These are phyloP conservation scores for Chrysanthemum makinoi DNA, from an alignment of 129 eudicot genomes.

Conservation along the genomic window DNA sequence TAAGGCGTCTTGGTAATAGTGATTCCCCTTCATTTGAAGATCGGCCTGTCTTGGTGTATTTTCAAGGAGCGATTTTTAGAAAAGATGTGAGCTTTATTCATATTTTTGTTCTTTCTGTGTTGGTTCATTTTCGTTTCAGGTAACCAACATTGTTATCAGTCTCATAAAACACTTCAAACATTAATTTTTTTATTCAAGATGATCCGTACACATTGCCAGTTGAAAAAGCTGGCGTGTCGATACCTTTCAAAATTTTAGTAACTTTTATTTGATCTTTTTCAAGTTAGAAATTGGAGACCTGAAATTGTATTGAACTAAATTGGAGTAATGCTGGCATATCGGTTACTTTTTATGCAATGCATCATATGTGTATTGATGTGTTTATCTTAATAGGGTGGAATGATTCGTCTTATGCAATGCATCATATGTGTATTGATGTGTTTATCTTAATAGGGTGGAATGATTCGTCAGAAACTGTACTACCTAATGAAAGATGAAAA, in stretches of 20 bases:
- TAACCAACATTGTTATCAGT: background rate
- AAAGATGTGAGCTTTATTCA: conserved; percentile 70
- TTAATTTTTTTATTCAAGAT: background rate
- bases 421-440: background rate
- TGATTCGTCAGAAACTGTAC: conserved; percentile 62
- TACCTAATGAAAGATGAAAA: conserved; percentile 71
- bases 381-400: conserved; percentile 53
- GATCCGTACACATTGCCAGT: background rate
- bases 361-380: background rate
- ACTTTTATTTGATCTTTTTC: background rate
- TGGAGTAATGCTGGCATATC: too few relatives aligned
- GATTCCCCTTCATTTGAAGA: conserved; percentile 54
- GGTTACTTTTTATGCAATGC: background rate
- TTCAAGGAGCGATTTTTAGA: conserved; percentile 83
- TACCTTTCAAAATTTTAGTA: background rate
- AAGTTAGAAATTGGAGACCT: background rate
- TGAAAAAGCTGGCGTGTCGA: background rate
- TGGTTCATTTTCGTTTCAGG: background rate
- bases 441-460: conserved; percentile 53
- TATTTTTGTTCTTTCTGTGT: background rate
- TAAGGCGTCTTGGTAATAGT: conserved; percentile 38
- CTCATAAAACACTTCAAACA: background rate
- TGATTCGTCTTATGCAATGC: conserved; percentile 37
- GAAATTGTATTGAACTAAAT: too few relatives aligned
- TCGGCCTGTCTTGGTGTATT: conserved; percentile 63